These are phyloP conservation scores for Pestalotiopsis sp. DNA, from an alignment of 2,329 filamentous ascomycete species.

Conservation along the genomic window DNA sequence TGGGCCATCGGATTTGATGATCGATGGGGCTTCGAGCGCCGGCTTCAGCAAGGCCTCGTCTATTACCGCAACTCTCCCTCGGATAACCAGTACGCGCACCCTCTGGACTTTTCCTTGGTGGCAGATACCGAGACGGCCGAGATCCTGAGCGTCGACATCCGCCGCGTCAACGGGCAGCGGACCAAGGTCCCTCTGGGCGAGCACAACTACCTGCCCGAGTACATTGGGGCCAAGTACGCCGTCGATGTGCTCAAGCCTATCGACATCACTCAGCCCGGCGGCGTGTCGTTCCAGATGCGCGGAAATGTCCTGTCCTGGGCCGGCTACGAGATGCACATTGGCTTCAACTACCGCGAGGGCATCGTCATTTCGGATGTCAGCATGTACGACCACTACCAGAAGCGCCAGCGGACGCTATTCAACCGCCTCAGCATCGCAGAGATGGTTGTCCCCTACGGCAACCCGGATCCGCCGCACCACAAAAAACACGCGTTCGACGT, in stretches of 20 bases:
- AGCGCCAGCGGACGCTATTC: conserved; percentile 66
- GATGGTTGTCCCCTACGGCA: conserved; percentile 75
- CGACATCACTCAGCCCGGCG: conserved; percentile 63
- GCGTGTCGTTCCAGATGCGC: conserved; percentile 58
- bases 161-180: conserved; percentile 32
- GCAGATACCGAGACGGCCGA: conserved; percentile 49
- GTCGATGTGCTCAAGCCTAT: conserved; percentile 53
- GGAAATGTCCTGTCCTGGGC: conserved; percentile 53
- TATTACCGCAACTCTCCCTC: conserved; percentile 76
- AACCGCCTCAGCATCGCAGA: conserved; percentile 75
- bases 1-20: conserved; percentile 86
- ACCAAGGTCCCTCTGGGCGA: conserved; percentile 39
- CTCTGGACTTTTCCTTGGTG: conserved; percentile 45
- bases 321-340: conserved; percentile 54
- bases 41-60: conserved; percentile 80
- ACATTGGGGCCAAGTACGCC: conserved; percentile 40
- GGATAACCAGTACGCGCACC: conserved; percentile 72
- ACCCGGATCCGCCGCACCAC: conserved; percentile 53
- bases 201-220: conserved; percentile 40
- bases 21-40: conserved; percentile 71
- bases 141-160: conserved; percentile 48
- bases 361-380: conserved; percentile 57
- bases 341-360: conserved; percentile 54
- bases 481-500: conserved; percentile 66
- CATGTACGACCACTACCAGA: conserved; percentile 64